A percentile compares a stretch with the other conserved stretches of the same genome.
Conservation (phyloP, 2,329 filamentous ascomycete genomes). For the Colletotrichum plurivorum region DNA sequence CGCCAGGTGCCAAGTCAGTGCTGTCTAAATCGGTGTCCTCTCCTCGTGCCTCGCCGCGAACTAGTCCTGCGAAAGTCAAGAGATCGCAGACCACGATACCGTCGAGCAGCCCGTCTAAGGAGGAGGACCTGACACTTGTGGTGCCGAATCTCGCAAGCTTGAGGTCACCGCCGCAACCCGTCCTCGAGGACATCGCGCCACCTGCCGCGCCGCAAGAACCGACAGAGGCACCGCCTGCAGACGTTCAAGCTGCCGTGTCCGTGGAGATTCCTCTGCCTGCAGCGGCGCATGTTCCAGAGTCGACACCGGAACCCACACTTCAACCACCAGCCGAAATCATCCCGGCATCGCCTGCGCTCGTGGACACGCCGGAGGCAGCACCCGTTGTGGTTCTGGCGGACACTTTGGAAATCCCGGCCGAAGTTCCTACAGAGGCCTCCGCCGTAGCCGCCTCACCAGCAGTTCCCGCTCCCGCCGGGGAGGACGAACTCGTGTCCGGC, state of each 20-base stretch:
- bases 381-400: no score
- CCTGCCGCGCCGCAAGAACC: slow-evolving; percentile 26
- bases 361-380: neutral
- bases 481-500: slow-evolving; percentile 34
- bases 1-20: slow-evolving; percentile 54
- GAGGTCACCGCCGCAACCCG: slow-evolving; percentile 45
- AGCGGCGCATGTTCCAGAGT: slow-evolving; percentile 15
- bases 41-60: slow-evolving; percentile 54
- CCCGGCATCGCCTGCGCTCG: slow-evolving; percentile 7
- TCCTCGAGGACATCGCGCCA: slow-evolving; percentile 45
- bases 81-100: slow-evolving; percentile 46
- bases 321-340: slow-evolving; percentile 25
- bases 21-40: slow-evolving; percentile 37
- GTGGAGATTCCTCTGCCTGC: slow-evolving; percentile 30
- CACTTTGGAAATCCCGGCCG: slow-evolving; percentile 21
- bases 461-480: slow-evolving; percentile 4
- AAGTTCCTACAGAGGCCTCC: slow-evolving; percentile 6
- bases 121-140: slow-evolving; percentile 68
- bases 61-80: slow-evolving; percentile 58
- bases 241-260: slow-evolving; percentile 27
- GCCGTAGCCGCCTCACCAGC: neutral
- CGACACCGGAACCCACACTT: slow-evolving; percentile 37
- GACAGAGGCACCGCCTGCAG: neutral
- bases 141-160: slow-evolving; percentile 62
- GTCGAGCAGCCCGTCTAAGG: slow-evolving; percentile 62